A percentile compares a stretch with the other conserved stretches of the same genome.
Evolutionary conservation across 768 basidiomycete species (phyloP).

Genomic region (Naematelia encephala): DNA sequence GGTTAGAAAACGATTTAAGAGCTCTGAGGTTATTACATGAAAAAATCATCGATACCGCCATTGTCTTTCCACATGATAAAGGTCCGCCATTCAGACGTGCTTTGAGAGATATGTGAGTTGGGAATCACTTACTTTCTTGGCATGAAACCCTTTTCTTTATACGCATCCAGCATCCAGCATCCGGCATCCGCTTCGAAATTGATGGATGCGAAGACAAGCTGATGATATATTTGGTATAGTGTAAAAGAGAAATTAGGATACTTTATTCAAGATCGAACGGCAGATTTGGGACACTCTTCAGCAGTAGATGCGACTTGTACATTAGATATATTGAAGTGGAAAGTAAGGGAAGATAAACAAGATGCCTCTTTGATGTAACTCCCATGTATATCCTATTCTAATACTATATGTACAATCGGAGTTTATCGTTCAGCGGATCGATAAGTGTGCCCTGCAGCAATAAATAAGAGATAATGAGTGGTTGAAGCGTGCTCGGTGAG

Average conservation of each 20-base stretch:
- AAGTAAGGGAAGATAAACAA: constrained; percentile 61
- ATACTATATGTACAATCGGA: no score
- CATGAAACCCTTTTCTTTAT: no score
- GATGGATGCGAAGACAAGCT: background rate
- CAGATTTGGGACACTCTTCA: constrained; percentile 77
- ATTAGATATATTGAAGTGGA: constrained; percentile 81
- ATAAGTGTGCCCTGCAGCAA: no score
- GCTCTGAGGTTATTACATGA: constrained; percentile 82
- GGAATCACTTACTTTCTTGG: no score
- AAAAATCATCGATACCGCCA: constrained; percentile 78
- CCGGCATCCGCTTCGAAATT: background rate
- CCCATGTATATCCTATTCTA: no score
- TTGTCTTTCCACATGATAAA: constrained; percentile 78
- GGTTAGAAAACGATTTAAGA: constrained; percentile 89
- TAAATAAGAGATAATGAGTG: no score
- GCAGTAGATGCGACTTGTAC: constrained; percentile 86
- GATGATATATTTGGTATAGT: constrained; percentile 54
- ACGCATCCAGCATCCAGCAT: no score
- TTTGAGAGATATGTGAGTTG: constrained; percentile 69
- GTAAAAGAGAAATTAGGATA: constrained; percentile 76
- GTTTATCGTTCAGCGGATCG: no score
- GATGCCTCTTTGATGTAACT: no score
- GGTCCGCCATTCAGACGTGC: constrained; percentile 75
- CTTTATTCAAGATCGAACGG: constrained; percentile 76
- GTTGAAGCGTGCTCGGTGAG: no score